phyloP scores from a whole-genome alignment of 768 basidiomycete species.

The Auricularia heimuer region DNA sequence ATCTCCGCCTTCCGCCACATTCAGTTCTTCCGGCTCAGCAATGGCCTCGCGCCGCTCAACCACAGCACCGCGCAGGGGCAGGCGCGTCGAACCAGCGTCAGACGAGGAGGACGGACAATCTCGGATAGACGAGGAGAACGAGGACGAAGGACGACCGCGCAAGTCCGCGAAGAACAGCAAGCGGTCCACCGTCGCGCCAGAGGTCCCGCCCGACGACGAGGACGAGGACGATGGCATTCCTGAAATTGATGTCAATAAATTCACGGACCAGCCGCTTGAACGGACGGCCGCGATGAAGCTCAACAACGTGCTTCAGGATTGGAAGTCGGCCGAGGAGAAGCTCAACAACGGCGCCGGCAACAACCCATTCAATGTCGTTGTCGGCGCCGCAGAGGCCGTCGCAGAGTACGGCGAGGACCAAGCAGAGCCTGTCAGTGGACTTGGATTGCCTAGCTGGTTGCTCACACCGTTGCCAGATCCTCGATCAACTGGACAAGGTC shows the following conservation, averaged over 20 bases:
- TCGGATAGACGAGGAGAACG: not conserved
- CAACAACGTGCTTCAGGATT: conserved; percentile 50
- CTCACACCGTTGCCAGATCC: not conserved
- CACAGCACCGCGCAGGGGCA: not conserved
- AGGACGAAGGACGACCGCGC: not conserved
- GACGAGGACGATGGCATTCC: conserved; percentile 20
- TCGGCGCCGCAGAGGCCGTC: conserved; percentile 10
- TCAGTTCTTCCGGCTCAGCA: not conserved
- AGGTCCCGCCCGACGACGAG: conserved; percentile 10
- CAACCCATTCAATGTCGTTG: conserved; percentile 2
- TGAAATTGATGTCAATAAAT: conserved; percentile 48
- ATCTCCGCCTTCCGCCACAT: not conserved
- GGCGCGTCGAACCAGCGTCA: not conserved
- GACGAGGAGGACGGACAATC: not conserved
- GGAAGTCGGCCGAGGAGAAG: conserved; percentile 25
- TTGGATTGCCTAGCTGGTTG: not conserved
- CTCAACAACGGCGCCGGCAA: not conserved
- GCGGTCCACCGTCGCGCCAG: not conserved
- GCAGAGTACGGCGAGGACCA: conserved; percentile 12
- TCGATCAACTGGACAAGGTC: conserved; percentile 50
- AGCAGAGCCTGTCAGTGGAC: conserved; percentile 2
- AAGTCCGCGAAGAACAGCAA: not conserved
- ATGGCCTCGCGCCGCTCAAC: not conserved
- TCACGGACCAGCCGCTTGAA: conserved; percentile 57
- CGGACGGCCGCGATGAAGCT: conserved; percentile 43